These are phyloP conservation scores for Miscanthus sacchariflorus DNA, from an alignment of 202 grass and related monocot species.

Conservation along the genomic window DNA sequence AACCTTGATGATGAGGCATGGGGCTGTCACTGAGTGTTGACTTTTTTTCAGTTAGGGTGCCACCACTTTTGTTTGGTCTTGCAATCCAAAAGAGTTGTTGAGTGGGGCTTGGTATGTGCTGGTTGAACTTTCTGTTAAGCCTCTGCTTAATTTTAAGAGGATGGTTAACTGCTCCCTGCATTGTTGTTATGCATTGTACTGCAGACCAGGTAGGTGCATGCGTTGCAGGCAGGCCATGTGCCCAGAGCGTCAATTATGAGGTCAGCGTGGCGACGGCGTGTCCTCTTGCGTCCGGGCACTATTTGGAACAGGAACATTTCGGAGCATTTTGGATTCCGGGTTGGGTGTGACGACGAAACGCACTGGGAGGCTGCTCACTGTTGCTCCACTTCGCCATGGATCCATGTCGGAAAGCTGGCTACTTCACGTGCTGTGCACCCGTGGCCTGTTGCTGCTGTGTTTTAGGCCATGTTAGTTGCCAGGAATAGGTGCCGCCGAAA, in stretches of 20 bases:
- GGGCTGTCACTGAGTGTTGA: neutral
- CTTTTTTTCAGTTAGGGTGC: neutral
- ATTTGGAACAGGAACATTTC: constrained; percentile 25
- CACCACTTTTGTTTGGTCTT: neutral
- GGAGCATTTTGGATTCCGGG: neutral
- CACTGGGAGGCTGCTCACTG: neutral
- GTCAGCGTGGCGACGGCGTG: constrained; percentile 13
- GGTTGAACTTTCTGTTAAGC: constrained; percentile 10
- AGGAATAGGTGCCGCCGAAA: too few species aligned
- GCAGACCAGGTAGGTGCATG: neutral
- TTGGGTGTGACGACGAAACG: neutral
- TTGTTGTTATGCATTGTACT: neutral
- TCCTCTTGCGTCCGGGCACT: constrained; percentile 17
- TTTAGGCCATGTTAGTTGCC: neutral
- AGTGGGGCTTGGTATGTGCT: neutral
- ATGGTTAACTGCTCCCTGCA: constrained; percentile 37
- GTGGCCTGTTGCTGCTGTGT: neutral
- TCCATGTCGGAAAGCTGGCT: neutral
- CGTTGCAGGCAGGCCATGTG: constrained; percentile 34
- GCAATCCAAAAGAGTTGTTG: neutral
- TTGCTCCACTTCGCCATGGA: neutral
- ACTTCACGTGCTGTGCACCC: neutral
- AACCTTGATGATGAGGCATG: neutral
- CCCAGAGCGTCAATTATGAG: constrained; percentile 21
- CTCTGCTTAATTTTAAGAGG: neutral